phyloP scores from a whole-genome alignment of 2,329 filamentous ascomycete genomes.

The Aspergillus alliaceus region DNA sequence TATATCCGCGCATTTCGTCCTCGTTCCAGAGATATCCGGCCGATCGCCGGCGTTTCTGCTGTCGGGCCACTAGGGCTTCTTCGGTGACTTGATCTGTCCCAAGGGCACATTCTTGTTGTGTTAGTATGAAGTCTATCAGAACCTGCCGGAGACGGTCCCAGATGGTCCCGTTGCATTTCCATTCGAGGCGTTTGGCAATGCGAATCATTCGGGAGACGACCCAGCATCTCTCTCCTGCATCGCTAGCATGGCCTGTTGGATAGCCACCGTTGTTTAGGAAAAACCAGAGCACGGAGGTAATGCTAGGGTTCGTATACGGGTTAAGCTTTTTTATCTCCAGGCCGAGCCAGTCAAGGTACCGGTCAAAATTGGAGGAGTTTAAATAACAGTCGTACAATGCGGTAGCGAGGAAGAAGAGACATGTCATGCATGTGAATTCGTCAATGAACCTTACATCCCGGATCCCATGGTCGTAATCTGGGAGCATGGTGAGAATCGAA shows the following conservation, averaged over 20 bases:
- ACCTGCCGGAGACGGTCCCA: slow-evolving; percentile 29
- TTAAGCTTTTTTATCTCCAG: slow-evolving; percentile 24
- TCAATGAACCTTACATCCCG: slow-evolving; percentile 34
- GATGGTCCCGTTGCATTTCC: slow-evolving; percentile 26
- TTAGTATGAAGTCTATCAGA: slow-evolving; percentile 26
- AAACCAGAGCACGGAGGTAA: slow-evolving; percentile 32
- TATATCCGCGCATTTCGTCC: slow-evolving; percentile 27
- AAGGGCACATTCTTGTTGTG: slow-evolving; percentile 31
- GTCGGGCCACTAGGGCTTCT: slow-evolving; percentile 23
- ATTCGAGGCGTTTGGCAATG: slow-evolving; percentile 31
- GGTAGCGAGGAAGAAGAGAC: slow-evolving; percentile 31
- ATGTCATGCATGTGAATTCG: slow-evolving; percentile 33
- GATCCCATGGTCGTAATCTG: slow-evolving; percentile 34
- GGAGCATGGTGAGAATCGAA: slow-evolving; percentile 28
- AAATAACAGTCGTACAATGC: slow-evolving; percentile 29
- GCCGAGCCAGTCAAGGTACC: slow-evolving; percentile 29
- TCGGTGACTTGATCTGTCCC: slow-evolving; percentile 22
- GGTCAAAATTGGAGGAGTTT: slow-evolving; percentile 25
- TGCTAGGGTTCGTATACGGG: slow-evolving; percentile 27
- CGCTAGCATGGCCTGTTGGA: slow-evolving; percentile 17
- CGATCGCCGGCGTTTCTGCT: slow-evolving; percentile 12
- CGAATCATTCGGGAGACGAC: slow-evolving; percentile 33
- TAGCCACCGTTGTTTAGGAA: slow-evolving; percentile 32
- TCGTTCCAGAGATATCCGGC: slow-evolving; percentile 27
- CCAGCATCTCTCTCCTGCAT: slow-evolving; percentile 31